Base-by-base conservation (phyloP, 345 rosid species). In the Erodium maritimum region DNA sequence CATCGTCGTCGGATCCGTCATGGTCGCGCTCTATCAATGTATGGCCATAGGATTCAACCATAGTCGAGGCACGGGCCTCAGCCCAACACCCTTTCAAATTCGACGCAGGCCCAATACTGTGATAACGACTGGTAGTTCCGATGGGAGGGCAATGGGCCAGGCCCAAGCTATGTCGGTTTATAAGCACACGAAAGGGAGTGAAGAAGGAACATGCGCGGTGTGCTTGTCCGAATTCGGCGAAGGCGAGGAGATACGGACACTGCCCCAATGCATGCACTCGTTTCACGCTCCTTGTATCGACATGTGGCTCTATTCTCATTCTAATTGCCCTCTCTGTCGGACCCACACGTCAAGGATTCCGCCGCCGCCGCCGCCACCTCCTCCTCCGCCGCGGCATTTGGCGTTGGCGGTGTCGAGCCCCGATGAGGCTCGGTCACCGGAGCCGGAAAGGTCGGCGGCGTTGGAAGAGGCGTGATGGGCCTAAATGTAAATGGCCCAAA, bases 301-400 rank as follows among this genome's bases (percentile, higher is more conserved):
- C 58, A 73, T 65, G 78, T 73, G 78, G 76, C 69, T 71, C 1
- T 51, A 54, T 29, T 77, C 74, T 0, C 81, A 77, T 48, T 45
- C 69, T 2, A 69, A 56, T 59, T 73, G 78, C 54, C 81, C 78
- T 37, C 46, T 37, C 14, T 37, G 46, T 12, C 46, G 46, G 46
- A 37, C 46, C 46, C 13, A 37, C 46, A 37, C 22, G 21, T 23
- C 53, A 46, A 17, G 16, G 50, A 3, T 7, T 3, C 33, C 11
- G 1, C 63, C 48, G 2, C 18, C 21, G 11, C 23, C 55, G 9
- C 23, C 37, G 22, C 21, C 23, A 4, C 54, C 60, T 14, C 53
- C 23, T 0, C 56, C 48, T 11, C 50, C 22, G 70, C 66, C 2
- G 57, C 72, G 16, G 74, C 64, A 29, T 29, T 29, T 29, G 34